Base-by-base conservation (phyloP, 2,329 filamentous ascomycete species). In the Cryphonectria parasitica region DNA sequence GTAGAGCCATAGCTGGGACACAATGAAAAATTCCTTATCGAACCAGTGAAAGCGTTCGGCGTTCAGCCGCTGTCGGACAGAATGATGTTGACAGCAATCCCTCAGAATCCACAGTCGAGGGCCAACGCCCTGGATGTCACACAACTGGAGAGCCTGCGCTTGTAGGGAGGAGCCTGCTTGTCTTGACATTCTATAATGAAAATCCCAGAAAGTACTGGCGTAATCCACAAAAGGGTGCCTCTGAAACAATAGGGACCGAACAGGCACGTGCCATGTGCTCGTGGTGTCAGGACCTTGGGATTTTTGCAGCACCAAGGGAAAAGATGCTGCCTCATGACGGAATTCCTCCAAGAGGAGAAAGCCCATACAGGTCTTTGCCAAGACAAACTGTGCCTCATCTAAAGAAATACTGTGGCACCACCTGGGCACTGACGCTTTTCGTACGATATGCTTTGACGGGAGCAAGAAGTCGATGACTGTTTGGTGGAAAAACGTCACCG, bases 401-500 rank as follows among this genome's bases (percentile, higher is more conserved):
- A 39, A 22, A 10, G 58, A 61, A 22, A 61, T 36, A 17, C 58
- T 61, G 58, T 61, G 58, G 58, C 58, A 39, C 58, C 58, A 61
- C 2, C 31, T 13, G 8, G 28, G 8, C 22, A 8, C 25, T 22
- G 36, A 22, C 17, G 34, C 1, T 1, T n/a, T 22, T 2, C 36
- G 31, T 15, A 25, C 22, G 45, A 49, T 28, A 39, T 61, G 58
- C 6, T 22, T 19, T 22, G 58, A 61, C 19, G 19, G 31, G 31
- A 61, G 36, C 58, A 61, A 39, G 58, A 61, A 61, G 17, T 61
- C 31, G 22, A 39, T 61, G 58, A 61, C 58, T 39, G 58, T 61
- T n/a, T 61, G 58, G 58, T 61, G 58, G 58, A 61, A 36, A 19
- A 61, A 61, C 2, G 58, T 61, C 58, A 61, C 58, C 31, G 58